Base-by-base conservation (phyloP, 2,329 filamentous ascomycete genomes). In the Xylaria sp. region DNA sequence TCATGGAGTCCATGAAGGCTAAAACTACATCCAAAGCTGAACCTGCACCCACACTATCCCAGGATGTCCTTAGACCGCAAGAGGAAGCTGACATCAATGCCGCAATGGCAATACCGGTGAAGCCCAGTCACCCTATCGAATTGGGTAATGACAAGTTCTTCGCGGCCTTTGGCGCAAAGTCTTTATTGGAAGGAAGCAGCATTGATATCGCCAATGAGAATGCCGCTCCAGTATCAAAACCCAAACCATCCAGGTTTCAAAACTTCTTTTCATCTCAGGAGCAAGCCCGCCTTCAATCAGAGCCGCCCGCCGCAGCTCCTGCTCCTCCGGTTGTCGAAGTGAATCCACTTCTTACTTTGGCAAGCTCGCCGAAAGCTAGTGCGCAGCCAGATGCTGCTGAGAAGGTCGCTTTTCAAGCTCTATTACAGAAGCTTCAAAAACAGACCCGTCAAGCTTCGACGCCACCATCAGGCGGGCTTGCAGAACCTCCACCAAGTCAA, bases 1-100 rank as follows among this genome's bases (percentile, higher is more conserved):
- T 94, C 88, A 97, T 97, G 83, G 92, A 96, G 70, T 85, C 84
- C 67, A 96, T 96, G 92, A 94, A 91, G 76, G 84, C 86, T 65
- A 86, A 83, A 70, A 78, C 74, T 4, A 67, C 70, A 46, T 60
- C 75, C 63, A 63, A 67, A 69, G 38, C 78, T 50, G 74, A 82
- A 68, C 73, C 78, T 58, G 77, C 78, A 59, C 70, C 77, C 4
- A 62, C 70, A 14, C 64, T 71, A 37, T 60, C 73, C 37, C 69
- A 71, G 11, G 76, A 79, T n/a, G 66, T 75, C 3, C 71, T 78
- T 17, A 71, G 76, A 46, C 61, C 76, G 17, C 79, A 77, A 31
- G 70, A 77, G 21, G 71, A 73, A 15, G 65, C 73, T 42, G 84
- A 85, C 62, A 73, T 76, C 8, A 83, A 86, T 63, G 85, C 83